phyloP scores from a whole-genome alignment of 495 filamentous ascomycete genomes.

The Filosporella fistucella region DNA sequence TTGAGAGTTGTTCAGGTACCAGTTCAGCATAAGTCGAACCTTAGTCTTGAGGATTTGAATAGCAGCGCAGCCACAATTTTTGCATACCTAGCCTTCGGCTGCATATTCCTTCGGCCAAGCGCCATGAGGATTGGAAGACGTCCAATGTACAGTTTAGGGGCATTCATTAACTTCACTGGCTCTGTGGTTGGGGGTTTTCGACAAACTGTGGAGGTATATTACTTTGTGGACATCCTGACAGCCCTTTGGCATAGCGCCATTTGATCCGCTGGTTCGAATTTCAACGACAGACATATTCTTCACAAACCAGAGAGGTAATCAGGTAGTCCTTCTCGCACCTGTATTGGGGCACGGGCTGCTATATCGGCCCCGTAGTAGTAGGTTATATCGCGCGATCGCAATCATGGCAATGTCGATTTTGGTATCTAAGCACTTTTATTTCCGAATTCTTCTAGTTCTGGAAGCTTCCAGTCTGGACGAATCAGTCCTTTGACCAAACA shows the following conservation, averaged over 20 bases:
- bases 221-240: conserved; percentile 10
- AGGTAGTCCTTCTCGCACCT: conserved; percentile 7
- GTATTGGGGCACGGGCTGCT: conserved; percentile 11
- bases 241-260: conserved; percentile 13
- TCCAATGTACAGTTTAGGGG: conserved; percentile 12
- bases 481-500: conserved; percentile 33
- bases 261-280: conserved; percentile 15
- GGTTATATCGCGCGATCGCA: conserved; percentile 39
- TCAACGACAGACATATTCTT: conserved; percentile 15
- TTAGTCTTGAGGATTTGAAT: conserved; percentile 13
- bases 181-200: conserved; percentile 6
- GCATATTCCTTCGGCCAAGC: conserved; percentile 16
- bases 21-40: conserved; percentile 9
- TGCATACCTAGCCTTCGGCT: conserved; percentile 14
- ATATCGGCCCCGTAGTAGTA: conserved; percentile 36
- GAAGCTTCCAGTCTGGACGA: conserved; percentile 40
- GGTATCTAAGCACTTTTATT: conserved; percentile 44
- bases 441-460: conserved; percentile 31
- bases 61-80: conserved; percentile 15
- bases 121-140: conserved; percentile 17
- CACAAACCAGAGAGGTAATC: conserved; percentile 10
- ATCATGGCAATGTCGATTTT: conserved; percentile 46
- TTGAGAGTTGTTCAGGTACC: no score
- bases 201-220: conserved; percentile 6
- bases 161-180: conserved; percentile 6